Percentiles rank a stretch among this genome's conserved stretches.
phyloP scores from a whole-genome alignment of 805 yeast genomes.

The Metschnikowia similis region DNA sequence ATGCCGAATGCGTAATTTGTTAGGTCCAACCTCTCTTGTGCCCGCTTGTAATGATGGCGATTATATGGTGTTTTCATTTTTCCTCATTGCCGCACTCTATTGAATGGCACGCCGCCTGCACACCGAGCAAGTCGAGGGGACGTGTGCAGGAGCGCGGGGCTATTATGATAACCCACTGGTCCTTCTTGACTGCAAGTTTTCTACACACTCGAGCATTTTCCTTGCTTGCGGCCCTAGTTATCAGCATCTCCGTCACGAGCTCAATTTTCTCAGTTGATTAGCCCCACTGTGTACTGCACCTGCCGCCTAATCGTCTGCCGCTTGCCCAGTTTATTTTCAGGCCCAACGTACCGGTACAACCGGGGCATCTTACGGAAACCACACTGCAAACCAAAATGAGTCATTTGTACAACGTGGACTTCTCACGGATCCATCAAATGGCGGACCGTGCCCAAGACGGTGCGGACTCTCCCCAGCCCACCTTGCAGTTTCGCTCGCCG shows the following conservation, averaged over 20 bases:
- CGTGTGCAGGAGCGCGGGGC: not conserved
- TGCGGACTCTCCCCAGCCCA: not conserved
- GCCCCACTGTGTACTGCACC: not conserved
- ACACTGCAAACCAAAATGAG: not conserved
- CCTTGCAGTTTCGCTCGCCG: slow-evolving; percentile 1
- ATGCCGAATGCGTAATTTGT: no score
- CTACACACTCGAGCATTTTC: not conserved
- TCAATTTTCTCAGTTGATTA: no score
- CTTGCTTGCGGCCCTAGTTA: no score
- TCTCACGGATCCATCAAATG: not conserved
- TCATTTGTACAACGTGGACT: not conserved
- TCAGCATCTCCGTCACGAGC: no score
- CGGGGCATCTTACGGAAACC: not conserved
- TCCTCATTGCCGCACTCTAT: not conserved
- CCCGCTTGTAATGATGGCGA: not conserved
- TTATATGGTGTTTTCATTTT: not conserved
- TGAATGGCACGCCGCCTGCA: not conserved
- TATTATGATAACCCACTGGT: not conserved
- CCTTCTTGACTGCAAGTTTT: not conserved
- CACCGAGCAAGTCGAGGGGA: not conserved
- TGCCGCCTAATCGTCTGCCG: not conserved
- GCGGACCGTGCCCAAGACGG: not conserved
- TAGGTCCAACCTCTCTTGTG: no score
- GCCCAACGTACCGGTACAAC: not conserved
- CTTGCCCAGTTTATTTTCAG: not conserved